Evolutionary conservation across 352 stramenopile genomes (phyloP).

Genomic region (Aphanomyces astaci): DNA sequence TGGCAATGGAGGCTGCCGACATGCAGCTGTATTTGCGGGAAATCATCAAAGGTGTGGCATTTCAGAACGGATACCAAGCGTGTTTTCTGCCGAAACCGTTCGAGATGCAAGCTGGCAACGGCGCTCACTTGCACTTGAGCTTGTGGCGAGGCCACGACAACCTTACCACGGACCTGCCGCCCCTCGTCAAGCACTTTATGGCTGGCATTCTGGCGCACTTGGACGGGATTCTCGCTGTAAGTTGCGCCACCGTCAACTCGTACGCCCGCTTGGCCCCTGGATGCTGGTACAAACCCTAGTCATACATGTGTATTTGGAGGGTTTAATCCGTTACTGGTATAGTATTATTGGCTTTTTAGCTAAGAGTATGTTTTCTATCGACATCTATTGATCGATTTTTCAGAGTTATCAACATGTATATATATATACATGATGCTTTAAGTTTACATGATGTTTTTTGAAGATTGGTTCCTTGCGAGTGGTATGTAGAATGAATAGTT

Average conservation of each 20-base stretch:
- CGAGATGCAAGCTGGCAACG: conserved; percentile 4
- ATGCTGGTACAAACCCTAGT: no score
- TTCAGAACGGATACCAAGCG: neutral
- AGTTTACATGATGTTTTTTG: no score
- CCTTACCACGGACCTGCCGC: neutral
- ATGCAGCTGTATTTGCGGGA: neutral
- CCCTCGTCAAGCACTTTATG: neutral
- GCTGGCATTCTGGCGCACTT: conserved; percentile 1
- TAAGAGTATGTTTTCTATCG: no score
- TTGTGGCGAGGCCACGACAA: neutral
- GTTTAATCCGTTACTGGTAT: no score
- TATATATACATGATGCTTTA: no score
- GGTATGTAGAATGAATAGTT: no score
- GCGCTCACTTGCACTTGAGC: neutral
- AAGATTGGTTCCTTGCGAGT: no score
- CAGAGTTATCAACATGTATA: no score
- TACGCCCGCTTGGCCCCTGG: neutral
- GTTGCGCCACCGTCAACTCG: neutral
- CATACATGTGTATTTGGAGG: no score
- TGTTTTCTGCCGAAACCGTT: conserved; percentile 1
- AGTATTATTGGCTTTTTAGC: no score
- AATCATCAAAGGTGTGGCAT: neutral
- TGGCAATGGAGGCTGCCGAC: neutral
- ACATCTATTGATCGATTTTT: no score
- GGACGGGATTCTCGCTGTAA: neutral